Evolutionary conservation across 2,329 filamentous ascomycete species (phyloP).

Genomic region (Pseudogymnoascus sp.): DNA sequence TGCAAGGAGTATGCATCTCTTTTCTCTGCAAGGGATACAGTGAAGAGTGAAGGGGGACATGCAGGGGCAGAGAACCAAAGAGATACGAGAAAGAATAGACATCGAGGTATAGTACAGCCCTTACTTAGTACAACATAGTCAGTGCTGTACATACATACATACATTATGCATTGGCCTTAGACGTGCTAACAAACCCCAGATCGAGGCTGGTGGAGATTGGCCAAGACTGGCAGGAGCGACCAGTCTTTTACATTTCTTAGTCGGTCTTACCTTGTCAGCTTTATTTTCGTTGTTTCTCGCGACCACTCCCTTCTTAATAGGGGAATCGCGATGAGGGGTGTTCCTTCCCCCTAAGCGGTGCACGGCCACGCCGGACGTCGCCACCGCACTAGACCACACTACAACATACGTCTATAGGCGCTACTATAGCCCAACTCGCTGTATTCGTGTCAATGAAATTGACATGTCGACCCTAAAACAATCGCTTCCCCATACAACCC

Average conservation of each 20-base stretch:
- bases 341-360: not conserved
- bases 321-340: not conserved
- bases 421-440: not conserved
- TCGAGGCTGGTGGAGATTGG: not conserved
- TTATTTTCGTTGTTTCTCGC: not conserved
- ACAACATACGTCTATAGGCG: not conserved
- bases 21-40: not conserved
- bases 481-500: not conserved
- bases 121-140: too few relatives aligned
- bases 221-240: not conserved
- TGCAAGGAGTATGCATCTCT: not conserved
- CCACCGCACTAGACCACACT: not conserved
- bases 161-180: not conserved
- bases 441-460: not conserved
- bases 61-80: not conserved
- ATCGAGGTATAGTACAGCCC: not conserved
- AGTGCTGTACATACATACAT: not conserved
- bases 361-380: not conserved
- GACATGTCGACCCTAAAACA: not conserved
- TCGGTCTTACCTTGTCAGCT: not conserved
- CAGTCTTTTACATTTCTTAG: not conserved
- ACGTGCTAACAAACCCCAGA: not conserved
- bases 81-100: not conserved
- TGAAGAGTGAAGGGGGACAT: not conserved
- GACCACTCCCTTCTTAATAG: not conserved